Evolutionary conservation across 192 early-diverging fungal species (phyloP), one percentile per base, ranked within the genome.

Genomic region (Thamnidium elegans): DNA sequence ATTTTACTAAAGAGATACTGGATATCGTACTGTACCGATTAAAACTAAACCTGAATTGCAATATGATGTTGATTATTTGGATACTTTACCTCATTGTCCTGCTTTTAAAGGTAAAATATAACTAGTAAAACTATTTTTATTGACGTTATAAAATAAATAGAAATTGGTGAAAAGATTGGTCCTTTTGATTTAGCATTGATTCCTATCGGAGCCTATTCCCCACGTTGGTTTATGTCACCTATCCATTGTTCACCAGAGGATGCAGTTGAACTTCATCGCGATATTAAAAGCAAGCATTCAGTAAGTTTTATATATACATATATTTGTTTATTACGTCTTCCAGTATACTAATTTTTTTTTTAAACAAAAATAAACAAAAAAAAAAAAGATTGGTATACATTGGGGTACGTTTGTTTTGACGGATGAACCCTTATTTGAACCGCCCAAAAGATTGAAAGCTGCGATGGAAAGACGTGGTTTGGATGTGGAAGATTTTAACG

Each of bases 321-420:
- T n/a, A n/a, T n/a, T 26, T 26, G 26, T 26, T 26, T 17, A 10
- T 5, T 1, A 31, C 13, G 14, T 54, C n/a, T 54, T 32, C 30
- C 15, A 32, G 31, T 14, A 19, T 34, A 39, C 21, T 46, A n/a
- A 54, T 14, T 36, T 31, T 50, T 30, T 20, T 26, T 26, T 26
- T n/a, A n/a, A n/a, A n/a, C n/a, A n/a, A n/a, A n/a, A n/a, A n/a
- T n/a, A n/a, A n/a, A n/a, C n/a, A n/a, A n/a, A n/a, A n/a, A 26
- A 26, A 26, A 26, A 19, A 7, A 42, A 66, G 64, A 74, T 93
- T 26, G 91, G 84, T 8, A 92, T 94, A 70, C 94, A 95, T 66
- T 94, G 92, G 92, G 91, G 91, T 8, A 91, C 90, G 11, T 95
- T 89, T 83, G 62, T 82, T 3, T 75, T 94, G 62, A 92, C 89